phyloP scores from a whole-genome alignment of 2,329 filamentous ascomycete species.

The Penicillium digitatum region DNA sequence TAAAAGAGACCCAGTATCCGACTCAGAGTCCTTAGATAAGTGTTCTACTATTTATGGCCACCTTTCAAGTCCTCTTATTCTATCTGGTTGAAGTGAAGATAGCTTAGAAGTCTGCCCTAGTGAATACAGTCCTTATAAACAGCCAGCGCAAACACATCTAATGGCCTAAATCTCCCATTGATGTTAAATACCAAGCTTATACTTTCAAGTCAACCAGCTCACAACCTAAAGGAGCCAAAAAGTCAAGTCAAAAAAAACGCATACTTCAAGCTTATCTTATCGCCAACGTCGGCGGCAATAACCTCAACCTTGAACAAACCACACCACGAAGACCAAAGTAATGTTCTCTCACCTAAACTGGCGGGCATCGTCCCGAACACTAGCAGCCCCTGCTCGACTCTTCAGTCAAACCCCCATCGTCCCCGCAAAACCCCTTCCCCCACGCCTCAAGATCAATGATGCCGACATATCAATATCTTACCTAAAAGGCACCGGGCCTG shows the following conservation, averaged over 20 bases:
- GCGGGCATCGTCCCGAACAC: neutral
- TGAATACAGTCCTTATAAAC: no score
- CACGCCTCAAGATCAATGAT: constrained; percentile 71
- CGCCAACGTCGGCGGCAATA: constrained; percentile 2
- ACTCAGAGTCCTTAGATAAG: neutral
- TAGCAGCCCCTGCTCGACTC: constrained; percentile 1
- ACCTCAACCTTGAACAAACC: neutral
- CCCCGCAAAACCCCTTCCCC: constrained; percentile 62
- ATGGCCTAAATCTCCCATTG: neutral
- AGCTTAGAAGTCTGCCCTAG: no score
- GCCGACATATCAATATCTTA: constrained; percentile 78
- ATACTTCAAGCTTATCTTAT: constrained; percentile 16
- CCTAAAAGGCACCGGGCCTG: constrained; percentile 85
- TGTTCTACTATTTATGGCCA: neutral
- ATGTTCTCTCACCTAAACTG: constrained; percentile 9
- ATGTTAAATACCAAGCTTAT: neutral
- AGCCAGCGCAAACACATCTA: neutral
- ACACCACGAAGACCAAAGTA: neutral
- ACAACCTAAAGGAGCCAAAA: neutral
- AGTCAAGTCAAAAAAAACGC: neutral
- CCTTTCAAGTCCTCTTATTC: neutral
- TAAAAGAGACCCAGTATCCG: neutral
- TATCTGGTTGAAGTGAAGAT: neutral
- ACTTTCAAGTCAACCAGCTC: neutral
- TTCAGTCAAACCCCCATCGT: constrained; percentile 25